Evolutionary conservation across 2,329 filamentous ascomycete species (phyloP), one percentile per base, ranked within the genome.

Genomic region (Neonectria coccinea): DNA sequence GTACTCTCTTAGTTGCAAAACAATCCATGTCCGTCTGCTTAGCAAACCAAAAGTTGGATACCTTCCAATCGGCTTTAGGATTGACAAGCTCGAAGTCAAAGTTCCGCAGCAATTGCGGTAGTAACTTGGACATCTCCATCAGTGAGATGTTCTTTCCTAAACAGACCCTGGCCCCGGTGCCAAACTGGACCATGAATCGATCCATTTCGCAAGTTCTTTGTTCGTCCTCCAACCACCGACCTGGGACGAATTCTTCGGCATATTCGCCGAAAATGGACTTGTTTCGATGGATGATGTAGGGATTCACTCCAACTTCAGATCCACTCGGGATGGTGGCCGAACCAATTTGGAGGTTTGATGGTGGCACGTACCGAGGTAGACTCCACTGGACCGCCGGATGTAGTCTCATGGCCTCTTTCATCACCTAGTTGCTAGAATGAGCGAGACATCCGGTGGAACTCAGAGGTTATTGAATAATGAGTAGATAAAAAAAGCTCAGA

Each of bases 381-480:
- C 60, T 63, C 54, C 54, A 59, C 27, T 59, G 54, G 18, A 55
- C 42, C 16, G 60, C 48, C 2, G 60, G 60, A 25, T 63, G 60
- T 2, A 63, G 8, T 20, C 60, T 54, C 60, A 63, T 58, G 12
- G 60, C 60, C 16, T 63, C 60, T 31, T 63, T 63, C 60, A 63
- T 54, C n/a, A 51, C 55, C 55, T 50, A 5, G 7, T 2, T 12
- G 2, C 5, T 25, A 6, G 25, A 25, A 5, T 6, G 25, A 25
- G 25, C 25, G 25, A 25, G 25, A 25, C 25, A 6, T 25, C 25
- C 25, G 2, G 25, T 25, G 2, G 25, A 25, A 25, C 25, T 25
- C 25, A 18, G 16, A 18, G 7, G n/a, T 10, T 33, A 36, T 36
- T 5, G 33, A 36, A 5, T 16, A 4, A 7, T 36, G 33, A 8